Percentiles rank a stretch among this genome's conserved stretches.
These are phyloP conservation scores for Gyrodon lividus DNA, from an alignment of 768 basidiomycete species.

Conservation along the genomic window DNA sequence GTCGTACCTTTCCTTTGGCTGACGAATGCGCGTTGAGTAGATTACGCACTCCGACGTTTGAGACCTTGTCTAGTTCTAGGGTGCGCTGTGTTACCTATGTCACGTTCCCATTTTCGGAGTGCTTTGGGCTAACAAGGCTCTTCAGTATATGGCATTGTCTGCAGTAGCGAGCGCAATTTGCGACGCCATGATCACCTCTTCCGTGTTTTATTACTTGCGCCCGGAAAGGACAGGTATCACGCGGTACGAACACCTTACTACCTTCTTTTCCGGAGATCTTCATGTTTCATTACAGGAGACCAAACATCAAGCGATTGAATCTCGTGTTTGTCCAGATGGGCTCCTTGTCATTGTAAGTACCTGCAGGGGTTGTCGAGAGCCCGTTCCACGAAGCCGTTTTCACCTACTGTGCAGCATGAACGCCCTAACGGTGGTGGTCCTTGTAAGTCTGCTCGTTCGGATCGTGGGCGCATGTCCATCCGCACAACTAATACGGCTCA, in stretches of 20 bases:
- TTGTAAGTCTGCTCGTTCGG: constrained; percentile 6
- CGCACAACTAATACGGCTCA: background rate
- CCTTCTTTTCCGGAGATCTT: background rate
- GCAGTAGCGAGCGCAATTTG: constrained; percentile 5
- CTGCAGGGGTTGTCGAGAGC: background rate
- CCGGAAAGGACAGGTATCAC: constrained; percentile 4
- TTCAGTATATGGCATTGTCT: background rate
- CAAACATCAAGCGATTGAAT: constrained; percentile 6
- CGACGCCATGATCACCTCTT: constrained; percentile 10
- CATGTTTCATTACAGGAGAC: constrained; percentile 1
- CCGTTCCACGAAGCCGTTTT: background rate
- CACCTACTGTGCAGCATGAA: constrained; percentile 7
- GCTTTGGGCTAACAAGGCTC: background rate
- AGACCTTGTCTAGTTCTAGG: background rate
- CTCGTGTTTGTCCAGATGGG: constrained; percentile 13
- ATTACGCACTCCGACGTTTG: background rate
- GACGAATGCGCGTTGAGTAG: background rate
- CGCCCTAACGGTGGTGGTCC: constrained; percentile 7
- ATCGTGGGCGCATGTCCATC: background rate
- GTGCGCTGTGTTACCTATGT: background rate
- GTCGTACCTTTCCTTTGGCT: background rate
- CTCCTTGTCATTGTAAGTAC: constrained; percentile 14
- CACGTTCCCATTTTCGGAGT: no score
- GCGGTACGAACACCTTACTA: no score
- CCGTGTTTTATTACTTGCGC: constrained; percentile 12